Percentiles rank a stretch among this genome's conserved stretches.
Evolutionary conservation across 192 early-diverging fungal genomes (phyloP).

Genomic region (Endogone sp.): DNA sequence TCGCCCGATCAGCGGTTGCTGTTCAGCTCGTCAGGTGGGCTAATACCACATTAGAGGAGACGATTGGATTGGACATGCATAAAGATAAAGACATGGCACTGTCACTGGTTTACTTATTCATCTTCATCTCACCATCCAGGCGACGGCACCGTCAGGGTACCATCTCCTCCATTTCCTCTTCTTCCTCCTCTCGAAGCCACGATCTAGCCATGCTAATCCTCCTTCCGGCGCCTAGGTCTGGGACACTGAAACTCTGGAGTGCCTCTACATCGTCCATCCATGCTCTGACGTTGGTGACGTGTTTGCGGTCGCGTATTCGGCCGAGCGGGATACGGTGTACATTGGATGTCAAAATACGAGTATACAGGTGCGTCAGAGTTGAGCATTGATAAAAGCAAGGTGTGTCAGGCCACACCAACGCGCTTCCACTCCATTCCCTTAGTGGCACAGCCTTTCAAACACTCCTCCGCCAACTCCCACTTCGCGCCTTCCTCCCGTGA

Average conservation of each 20-base stretch:
- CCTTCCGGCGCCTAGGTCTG: conserved; percentile 38
- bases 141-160: conserved; percentile 65
- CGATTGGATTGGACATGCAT: background rate
- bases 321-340: conserved; percentile 46
- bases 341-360: conserved; percentile 79
- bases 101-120: background rate
- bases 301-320: conserved; percentile 61
- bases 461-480: background rate
- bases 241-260: conserved; percentile 57
- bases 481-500: background rate
- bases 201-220: background rate
- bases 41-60: background rate
- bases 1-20: conserved; percentile 41
- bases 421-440: conserved; percentile 12
- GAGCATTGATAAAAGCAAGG: background rate
- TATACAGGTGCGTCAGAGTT: conserved; percentile 48
- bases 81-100: background rate
- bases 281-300: conserved; percentile 70
- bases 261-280: conserved; percentile 59
- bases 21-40: conserved; percentile 52
- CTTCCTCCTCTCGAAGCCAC: background rate
- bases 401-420: background rate
- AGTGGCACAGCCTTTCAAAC: conserved; percentile 17
- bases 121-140: conserved; percentile 21
- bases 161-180: background rate